Evolutionary conservation across 202 grass and related monocot genomes (phyloP), one percentile per base, ranked within the genome.

Genomic region (Zizania palustris): DNA sequence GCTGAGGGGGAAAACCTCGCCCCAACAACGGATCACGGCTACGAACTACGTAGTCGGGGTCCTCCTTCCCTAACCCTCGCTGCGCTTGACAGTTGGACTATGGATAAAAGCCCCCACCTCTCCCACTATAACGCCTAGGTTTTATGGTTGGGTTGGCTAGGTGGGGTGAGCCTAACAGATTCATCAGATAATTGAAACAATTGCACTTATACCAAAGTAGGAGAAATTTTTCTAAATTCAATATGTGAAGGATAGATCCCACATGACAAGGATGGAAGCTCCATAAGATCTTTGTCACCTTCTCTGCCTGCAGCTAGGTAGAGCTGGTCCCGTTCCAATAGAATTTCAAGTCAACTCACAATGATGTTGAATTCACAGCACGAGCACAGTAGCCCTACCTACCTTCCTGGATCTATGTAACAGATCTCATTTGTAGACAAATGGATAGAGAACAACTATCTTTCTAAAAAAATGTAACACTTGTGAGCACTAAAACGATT

Each of bases 281-380:
- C 20, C 18, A 68, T 18, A 42, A 67, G 60, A 43, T 38, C 21
- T 21, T 67, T 40, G 57, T 55, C 10, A 53, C 33, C 48, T 44
- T 9, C 13, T 83, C 20, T 54, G 41, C 56, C 33, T 37, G 16
- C 11, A 60, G 46, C 15, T 39, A 65, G 56, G 49, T 62, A 72
- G 33, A 72, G 20, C 5, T 12, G 35, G 19, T 37, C 22, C 55
- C 13, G 22, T 57, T 50, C 39, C 46, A 72, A 35, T 5, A 34
- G 21, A 48, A 12, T 7, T 74, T 19, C 5, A 13, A 18, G 54
- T 63, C 36, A 13, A 18, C 63, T 63, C 36, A 82, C 49, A 82
- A 45, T 16, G 13, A 66, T 58, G 18, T 38, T 20, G 16, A 60
- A 33, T 57, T 61, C 42, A 75, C 12, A 46, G 21, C 51, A 12